These are phyloP conservation scores for Gloeostereum incarnatum DNA, from an alignment of 768 basidiomycete species.

Conservation along the genomic window DNA sequence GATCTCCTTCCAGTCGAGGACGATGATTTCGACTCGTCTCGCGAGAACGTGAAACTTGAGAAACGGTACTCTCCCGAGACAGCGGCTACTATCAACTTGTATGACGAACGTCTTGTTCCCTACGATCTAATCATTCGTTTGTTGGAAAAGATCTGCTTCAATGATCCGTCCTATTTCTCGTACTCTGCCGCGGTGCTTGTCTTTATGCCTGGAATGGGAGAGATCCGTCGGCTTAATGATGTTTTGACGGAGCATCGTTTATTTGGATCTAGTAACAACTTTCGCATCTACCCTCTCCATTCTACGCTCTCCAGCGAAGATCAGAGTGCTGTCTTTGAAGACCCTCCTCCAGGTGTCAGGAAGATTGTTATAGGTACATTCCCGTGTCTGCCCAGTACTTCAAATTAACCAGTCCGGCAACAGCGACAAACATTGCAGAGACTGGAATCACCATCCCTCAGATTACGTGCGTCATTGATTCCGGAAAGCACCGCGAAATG, in stretches of 20 bases:
- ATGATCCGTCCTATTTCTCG: conserved; percentile 32
- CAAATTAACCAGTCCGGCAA: too few relatives aligned
- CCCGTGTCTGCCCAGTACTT: too few relatives aligned
- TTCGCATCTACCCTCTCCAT: conserved; percentile 80
- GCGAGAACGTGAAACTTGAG: conserved; percentile 45
- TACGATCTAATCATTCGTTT: conserved; percentile 84
- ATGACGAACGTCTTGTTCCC: conserved; percentile 84
- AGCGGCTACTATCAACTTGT: conserved; percentile 66
- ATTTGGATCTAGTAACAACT: conserved; percentile 57
- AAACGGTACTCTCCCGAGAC: conserved; percentile 78
- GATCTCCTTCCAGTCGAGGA: conserved; percentile 51
- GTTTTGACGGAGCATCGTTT: conserved; percentile 62
- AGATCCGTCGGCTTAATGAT: conserved; percentile 86
- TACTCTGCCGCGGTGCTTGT: conserved; percentile 81
- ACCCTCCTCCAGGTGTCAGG: conserved; percentile 68
- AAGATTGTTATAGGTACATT: conserved; percentile 89
- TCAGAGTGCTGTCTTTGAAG: conserved; percentile 85
- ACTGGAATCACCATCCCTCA: conserved; percentile 99
- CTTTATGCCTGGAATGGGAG: conserved; percentile 92
- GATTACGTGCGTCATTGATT: conserved; percentile 93
- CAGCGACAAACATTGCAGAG: conserved; percentile 90
- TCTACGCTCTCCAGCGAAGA: conserved; percentile 89
- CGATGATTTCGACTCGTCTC: conserved; percentile 49
- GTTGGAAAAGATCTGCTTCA: conserved; percentile 77
- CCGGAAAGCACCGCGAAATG: conserved; percentile 92